These are phyloP conservation scores for Bretschneidera sinensis DNA, from an alignment of 345 rosid genomes.

Conservation along the genomic window DNA sequence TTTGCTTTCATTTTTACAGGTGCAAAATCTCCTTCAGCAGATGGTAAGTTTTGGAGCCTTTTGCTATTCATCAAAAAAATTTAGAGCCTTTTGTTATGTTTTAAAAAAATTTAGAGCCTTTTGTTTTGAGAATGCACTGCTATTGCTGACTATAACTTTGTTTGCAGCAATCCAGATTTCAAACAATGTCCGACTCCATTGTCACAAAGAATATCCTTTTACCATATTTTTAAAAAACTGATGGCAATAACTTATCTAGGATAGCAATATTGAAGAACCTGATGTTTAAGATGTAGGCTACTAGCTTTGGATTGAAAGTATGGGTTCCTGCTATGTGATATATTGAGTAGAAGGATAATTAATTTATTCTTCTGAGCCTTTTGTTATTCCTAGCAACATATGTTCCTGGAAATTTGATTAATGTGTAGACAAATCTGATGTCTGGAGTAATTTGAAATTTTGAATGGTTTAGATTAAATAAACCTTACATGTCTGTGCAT, in stretches of 20 bases:
- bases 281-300: constrained; percentile 4
- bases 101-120: constrained; percentile 19
- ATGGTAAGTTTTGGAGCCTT: constrained; percentile 59
- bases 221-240: background rate
- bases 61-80: no score
- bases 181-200: constrained; percentile 72
- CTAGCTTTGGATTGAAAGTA: no score
- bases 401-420: no score
- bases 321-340: no score
- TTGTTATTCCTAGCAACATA: background rate
- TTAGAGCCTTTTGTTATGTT: constrained; percentile 17
- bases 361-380: no score
- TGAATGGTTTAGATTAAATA: no score
- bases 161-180: constrained; percentile 72
- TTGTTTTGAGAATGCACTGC: background rate
- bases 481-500: no score
- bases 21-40: constrained; percentile 69
- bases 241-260: constrained; percentile 1
- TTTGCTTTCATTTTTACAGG: constrained; percentile 35
- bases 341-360: no score
- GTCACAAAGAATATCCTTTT: constrained; percentile 70
- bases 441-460: no score
- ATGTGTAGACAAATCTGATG: no score
- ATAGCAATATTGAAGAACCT: constrained; percentile 8
- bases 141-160: constrained; percentile 13